Evolutionary conservation across 2,329 filamentous ascomycete species (phyloP), one percentile per base, ranked within the genome.

Genomic region (Stenocarpella maydis): DNA sequence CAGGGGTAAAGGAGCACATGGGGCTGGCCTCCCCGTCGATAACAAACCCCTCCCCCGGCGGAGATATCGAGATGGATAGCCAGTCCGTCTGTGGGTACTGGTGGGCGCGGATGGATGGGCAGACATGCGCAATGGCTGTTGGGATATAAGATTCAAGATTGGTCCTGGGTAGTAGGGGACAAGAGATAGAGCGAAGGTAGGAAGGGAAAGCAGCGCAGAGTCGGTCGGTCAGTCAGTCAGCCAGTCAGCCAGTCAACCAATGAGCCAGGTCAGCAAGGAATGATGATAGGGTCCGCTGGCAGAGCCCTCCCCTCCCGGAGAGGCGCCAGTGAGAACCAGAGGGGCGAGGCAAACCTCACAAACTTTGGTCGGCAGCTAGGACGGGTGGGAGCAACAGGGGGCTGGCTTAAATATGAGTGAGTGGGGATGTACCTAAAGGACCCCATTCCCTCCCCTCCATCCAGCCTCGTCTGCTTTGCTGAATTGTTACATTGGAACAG

Each of bases 401-500:
- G 58, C n/a, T 34, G 58, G 41, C 41, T 61, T 61, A 61, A 61
- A 47, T 61, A 61, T 61, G 41, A 61, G 39, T 24, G 41, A 34
- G 39, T 45, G 55, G 31, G 39, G 28, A 24, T 45, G 58, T 47
- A 47, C 58, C 49, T 53, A n/a, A n/a, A n/a, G n/a, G n/a, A n/a
- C n/a, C 21, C 21, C 45, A 14, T 12, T 26, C 21, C 14, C 34
- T 37, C 49, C 49, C 49, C 49, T 52, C 49, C 49, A 15, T 52
- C 26, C 15, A 9, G 9, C 34, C 47, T 15, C 15, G 26, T 34
- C 37, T 53, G 64, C 41, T 19, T 9, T 19, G 28, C 41, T 41
- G 47, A 41, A 61, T 61, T 41, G 58, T 61, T 61, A 61, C 58
- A 61, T 61, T 61, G 58, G 41, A 61, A 41, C 58, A 61, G 7